Percentiles rank a stretch among this genome's conserved stretches.
phyloP scores from a whole-genome alignment of 257 asterid genomes.

The Ballota nigra region DNA sequence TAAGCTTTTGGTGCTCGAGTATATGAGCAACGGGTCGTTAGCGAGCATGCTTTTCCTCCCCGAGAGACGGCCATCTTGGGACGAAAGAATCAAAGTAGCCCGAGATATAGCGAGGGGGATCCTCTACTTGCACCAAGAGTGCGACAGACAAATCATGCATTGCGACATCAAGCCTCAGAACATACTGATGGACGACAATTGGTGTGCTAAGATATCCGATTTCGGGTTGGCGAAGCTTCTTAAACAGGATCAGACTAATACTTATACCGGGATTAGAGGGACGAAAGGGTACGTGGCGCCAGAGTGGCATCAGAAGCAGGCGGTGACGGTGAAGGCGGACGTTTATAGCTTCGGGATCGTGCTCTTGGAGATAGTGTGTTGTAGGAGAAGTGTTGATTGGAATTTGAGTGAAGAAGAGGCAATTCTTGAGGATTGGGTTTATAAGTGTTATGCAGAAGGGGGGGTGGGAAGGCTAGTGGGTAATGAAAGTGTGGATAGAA shows the following conservation, averaged over 20 bases:
- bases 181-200: constrained; percentile 46
- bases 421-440: constrained; percentile 48
- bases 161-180: constrained; percentile 66
- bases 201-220: constrained; percentile 46
- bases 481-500: constrained; percentile 32
- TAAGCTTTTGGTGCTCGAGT: constrained; percentile 50
- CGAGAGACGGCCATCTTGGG: constrained; percentile 33
- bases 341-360: constrained; percentile 59
- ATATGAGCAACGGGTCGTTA: constrained; percentile 55
- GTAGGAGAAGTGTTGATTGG: constrained; percentile 33
- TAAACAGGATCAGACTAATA: constrained; percentile 46
- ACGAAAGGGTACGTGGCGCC: constrained; percentile 57
- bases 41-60: constrained; percentile 33
- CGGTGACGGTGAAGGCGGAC: constrained; percentile 54
- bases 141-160: constrained; percentile 55
- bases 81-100: constrained; percentile 33
- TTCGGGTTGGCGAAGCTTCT: constrained; percentile 59
- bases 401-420: constrained; percentile 38
- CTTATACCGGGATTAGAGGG: constrained; percentile 46
- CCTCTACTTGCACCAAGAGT: constrained; percentile 57
- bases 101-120: constrained; percentile 50
- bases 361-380: constrained; percentile 46
- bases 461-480: constrained; percentile 26
- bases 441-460: constrained; percentile 26
- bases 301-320: constrained; percentile 44